These are phyloP conservation scores for Boletus reticulatus DNA, from an alignment of 768 basidiomycete genomes.

Conservation along the genomic window DNA sequence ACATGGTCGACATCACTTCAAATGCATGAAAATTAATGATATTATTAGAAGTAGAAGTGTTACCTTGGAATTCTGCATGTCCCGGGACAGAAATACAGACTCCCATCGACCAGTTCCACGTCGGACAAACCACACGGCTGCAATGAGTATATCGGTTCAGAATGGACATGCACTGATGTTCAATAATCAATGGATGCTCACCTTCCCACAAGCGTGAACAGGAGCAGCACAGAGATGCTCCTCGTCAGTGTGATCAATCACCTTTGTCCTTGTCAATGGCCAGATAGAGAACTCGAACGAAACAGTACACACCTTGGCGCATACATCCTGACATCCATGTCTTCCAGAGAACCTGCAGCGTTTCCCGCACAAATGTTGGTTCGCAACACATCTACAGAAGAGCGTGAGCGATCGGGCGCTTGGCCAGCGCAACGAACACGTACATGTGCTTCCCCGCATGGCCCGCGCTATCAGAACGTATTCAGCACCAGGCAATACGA, in stretches of 20 bases:
- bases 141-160: not conserved
- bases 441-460: slow-evolving; percentile 57
- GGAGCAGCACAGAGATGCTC: slow-evolving; percentile 54
- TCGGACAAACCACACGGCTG: slow-evolving; percentile 45
- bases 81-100: slow-evolving; percentile 39
- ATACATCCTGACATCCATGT: slow-evolving; percentile 50
- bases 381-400: slow-evolving; percentile 47
- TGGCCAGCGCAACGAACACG: slow-evolving; percentile 1
- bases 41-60: not conserved
- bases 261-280: slow-evolving; percentile 28
- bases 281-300: not conserved
- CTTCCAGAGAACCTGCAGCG: slow-evolving; percentile 45
- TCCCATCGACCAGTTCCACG: slow-evolving; percentile 29
- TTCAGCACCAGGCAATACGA: not conserved
- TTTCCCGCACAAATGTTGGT: slow-evolving; percentile 54
- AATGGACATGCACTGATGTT: not conserved
- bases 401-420: not conserved
- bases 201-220: slow-evolving; percentile 56
- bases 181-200: slow-evolving; percentile 8
- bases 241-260: slow-evolving; percentile 45
- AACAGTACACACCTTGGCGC: slow-evolving; percentile 42
- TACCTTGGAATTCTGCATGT: slow-evolving; percentile 45
- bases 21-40: not conserved
- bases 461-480: slow-evolving; percentile 44
- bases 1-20: slow-evolving; percentile 44